Evolutionary conservation across 2,329 filamentous ascomycete species (phyloP), one percentile per base, ranked within the genome.

Genomic region (Penicillium polonicum): DNA sequence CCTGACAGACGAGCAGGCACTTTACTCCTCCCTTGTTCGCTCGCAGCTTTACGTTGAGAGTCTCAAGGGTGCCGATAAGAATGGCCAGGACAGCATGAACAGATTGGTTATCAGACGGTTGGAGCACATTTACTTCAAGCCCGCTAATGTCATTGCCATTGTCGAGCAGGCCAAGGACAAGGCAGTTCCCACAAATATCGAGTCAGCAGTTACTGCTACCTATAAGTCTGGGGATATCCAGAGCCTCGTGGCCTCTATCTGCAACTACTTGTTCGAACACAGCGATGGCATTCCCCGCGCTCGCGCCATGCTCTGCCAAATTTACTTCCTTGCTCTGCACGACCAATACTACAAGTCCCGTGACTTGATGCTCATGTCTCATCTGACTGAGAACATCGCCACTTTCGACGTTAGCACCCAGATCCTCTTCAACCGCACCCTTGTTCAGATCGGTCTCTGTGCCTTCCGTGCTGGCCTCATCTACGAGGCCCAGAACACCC

Each of bases 291-390:
- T 99, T 70, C 92, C 97, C 71, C 89, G 93, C 65, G 95, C 93
- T 59, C 88, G 94, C 59, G 93, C 94, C 45, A 97, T 99, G 92
- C 84, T 99, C 61, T 97, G 91, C 83, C 92, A 97, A 79, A 94
- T 99, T 63, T 99, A 99, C 82, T 96, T 96, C 87, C 84, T 97
- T 68, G 94, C 94, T 50, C 85, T 99, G 52, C 94, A 99, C 78
- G 92, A 97, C 78, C 88, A 96, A 70, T 99, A 97, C 84, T 97
- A 96, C 85, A 91, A 90, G 79, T 90, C 94, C 70, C 90, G 94
- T 66, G 95, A 99, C 77, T 93, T 99, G 89, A 96, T 97, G 88
- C 86, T 99, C 76, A 99, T 99, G 92, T 99, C 94, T 19, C 94
- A 99, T 81, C 82, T 99, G 73, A 93, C 97, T 74, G 94, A 99